These are phyloP conservation scores for Wickerhamiella azyma DNA, from an alignment of 805 yeast species.

Conservation along the genomic window DNA sequence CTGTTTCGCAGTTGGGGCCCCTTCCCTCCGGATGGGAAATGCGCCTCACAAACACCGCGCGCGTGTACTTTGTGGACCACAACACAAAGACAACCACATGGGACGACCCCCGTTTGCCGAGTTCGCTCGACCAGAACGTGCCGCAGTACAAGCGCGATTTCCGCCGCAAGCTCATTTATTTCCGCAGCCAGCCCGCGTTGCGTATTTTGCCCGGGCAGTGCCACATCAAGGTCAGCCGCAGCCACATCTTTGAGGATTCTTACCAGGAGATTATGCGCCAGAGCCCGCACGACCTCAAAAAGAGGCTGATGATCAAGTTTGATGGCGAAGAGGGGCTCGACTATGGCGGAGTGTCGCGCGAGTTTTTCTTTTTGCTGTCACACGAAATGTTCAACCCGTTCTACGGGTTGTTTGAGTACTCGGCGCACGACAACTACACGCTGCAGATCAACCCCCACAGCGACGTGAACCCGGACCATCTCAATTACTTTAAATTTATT, in stretches of 20 bases:
- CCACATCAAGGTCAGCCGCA: slow-evolving; percentile 93
- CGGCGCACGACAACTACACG: slow-evolving; percentile 96
- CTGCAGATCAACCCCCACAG: slow-evolving; percentile 96
- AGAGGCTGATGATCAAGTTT: slow-evolving; percentile 92
- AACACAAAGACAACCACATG: slow-evolving; percentile 98
- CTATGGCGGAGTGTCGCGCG: slow-evolving; percentile 98
- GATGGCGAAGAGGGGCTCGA: slow-evolving; percentile 99
- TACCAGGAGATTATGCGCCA: slow-evolving; percentile 98
- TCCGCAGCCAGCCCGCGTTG: slow-evolving; percentile 95
- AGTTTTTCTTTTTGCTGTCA: slow-evolving; percentile 87
- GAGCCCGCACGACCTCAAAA: slow-evolving; percentile 95
- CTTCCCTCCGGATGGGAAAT: slow-evolving; percentile 99
- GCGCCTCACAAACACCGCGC: slow-evolving; percentile 96
- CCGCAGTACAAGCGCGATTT: slow-evolving; percentile 99
- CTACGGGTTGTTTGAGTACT: slow-evolving; percentile 91
- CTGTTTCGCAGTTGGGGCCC: slow-evolving; percentile 94
- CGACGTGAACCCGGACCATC: slow-evolving; percentile 93
- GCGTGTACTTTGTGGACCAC: slow-evolving; percentile 97
- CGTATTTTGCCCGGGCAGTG: slow-evolving; percentile 98
- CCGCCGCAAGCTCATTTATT: slow-evolving; percentile 91
- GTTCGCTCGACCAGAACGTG: slow-evolving; percentile 92
- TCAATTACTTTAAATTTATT: slow-evolving; percentile 93
- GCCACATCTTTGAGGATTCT: slow-evolving; percentile 91
- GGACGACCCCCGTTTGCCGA: slow-evolving; percentile 99
- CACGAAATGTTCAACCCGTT: slow-evolving; percentile 99